Evolutionary conservation across 306 rosid genomes (phyloP).

Genomic region (Prinsepia uniflora): DNA sequence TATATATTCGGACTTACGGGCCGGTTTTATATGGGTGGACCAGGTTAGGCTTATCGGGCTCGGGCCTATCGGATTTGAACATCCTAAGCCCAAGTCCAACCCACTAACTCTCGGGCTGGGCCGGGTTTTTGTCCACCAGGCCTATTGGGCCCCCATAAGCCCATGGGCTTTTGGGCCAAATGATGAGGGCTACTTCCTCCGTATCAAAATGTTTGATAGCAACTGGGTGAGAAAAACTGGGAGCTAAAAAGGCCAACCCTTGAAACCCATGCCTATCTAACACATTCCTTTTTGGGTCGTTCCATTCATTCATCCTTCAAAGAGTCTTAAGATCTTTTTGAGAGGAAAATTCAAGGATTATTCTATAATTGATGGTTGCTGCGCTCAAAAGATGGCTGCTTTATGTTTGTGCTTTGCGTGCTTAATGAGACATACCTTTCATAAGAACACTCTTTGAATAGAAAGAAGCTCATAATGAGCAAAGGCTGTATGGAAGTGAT

Average conservation of each 20-base stretch:
- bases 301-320: conserved; percentile 44
- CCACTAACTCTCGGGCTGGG: too few relatives aligned
- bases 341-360: conserved; percentile 74
- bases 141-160: too few relatives aligned
- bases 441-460: too few relatives aligned
- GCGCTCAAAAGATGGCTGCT: conserved; percentile 73
- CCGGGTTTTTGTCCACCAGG: too few relatives aligned
- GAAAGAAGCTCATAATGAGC: conserved; percentile 57
- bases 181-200: too few relatives aligned
- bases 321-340: conserved; percentile 53
- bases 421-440: conserved; percentile 61
- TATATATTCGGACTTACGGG: too few relatives aligned
- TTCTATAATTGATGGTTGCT: conserved; percentile 64
- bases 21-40: too few relatives aligned
- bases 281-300: conserved; percentile 54
- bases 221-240: conserved; percentile 49
- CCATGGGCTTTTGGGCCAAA: too few relatives aligned
- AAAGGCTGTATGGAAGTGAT: conserved; percentile 78
- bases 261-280: conserved; percentile 67
- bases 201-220: conserved; percentile 62
- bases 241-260: conserved; percentile 54
- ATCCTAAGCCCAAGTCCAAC: too few relatives aligned
- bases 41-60: too few relatives aligned
- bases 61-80: too few relatives aligned
- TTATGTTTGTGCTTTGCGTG: conserved; percentile 53